These are phyloP conservation scores for Macrophomina pseudophaseolina DNA, from an alignment of 2,329 filamentous ascomycete species.

Conservation along the genomic window DNA sequence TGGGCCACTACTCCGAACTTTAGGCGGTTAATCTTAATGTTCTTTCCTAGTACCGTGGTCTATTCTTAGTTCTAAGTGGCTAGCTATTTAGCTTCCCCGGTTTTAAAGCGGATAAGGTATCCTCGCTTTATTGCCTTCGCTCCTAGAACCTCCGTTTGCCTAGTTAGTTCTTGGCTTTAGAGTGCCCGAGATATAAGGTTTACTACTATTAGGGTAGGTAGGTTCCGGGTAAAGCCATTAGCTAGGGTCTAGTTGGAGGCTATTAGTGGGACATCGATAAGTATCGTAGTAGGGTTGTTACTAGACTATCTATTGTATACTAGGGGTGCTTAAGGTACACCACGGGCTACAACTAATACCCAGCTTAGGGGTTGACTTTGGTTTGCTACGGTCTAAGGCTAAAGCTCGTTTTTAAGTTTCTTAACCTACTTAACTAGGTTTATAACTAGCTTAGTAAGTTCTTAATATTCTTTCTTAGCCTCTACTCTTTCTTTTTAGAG, in stretches of 20 bases:
- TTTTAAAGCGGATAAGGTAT: slow-evolving; percentile 6
- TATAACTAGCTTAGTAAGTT: too few species aligned
- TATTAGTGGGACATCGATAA: not conserved
- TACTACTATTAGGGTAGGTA: not conserved
- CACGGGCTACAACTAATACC: too few species aligned
- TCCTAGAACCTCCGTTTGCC: not conserved
- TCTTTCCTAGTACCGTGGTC: not conserved
- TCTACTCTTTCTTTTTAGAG: too few species aligned
- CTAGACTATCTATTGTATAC: too few species aligned
- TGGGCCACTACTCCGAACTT: not conserved
- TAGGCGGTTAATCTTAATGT: not conserved
- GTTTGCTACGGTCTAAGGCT: not conserved
- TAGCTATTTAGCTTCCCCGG: not conserved
- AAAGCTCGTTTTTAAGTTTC: slow-evolving; percentile 4
- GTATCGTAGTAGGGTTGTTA: too few species aligned
- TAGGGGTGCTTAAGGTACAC: too few species aligned
- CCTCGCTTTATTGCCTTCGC: not conserved
- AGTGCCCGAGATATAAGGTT: not conserved
- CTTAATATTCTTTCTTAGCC: too few species aligned
- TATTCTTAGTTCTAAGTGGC: not conserved
- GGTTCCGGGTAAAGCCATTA: not conserved
- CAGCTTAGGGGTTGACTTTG: too few species aligned
- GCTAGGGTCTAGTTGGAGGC: not conserved
- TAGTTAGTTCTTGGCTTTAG: not conserved
- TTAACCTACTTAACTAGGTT: not conserved